A percentile compares a stretch with the other conserved stretches of the same genome.
Evolutionary conservation across 2,329 filamentous ascomycete species (phyloP).

Genomic region (Talaromyces funiculosus): DNA sequence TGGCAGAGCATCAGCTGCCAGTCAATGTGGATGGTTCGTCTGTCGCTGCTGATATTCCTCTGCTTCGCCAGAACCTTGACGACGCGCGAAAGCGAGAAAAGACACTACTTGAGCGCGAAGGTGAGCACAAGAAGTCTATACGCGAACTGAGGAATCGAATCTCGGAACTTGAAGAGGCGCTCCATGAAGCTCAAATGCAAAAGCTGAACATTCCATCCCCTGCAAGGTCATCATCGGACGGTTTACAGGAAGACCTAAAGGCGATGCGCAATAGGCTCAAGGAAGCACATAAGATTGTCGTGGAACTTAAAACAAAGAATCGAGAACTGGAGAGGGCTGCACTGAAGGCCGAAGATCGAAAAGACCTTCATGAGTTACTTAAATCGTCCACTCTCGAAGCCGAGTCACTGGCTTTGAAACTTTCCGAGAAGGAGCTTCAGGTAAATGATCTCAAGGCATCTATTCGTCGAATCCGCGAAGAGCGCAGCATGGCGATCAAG

Average conservation of each 20-base stretch:
- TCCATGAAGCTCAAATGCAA: constrained; percentile 55
- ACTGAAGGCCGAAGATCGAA: constrained; percentile 38
- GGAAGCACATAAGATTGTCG: constrained; percentile 54
- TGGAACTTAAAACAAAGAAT: constrained; percentile 50
- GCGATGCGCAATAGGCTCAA: constrained; percentile 58
- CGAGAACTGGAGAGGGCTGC: constrained; percentile 49
- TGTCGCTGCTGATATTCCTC: constrained; percentile 48
- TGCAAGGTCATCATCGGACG: constrained; percentile 45
- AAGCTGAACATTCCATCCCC: constrained; percentile 50
- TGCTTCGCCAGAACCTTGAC: constrained; percentile 58
- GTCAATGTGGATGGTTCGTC: constrained; percentile 29
- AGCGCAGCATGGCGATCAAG: constrained; percentile 38
- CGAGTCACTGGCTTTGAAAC: constrained; percentile 66
- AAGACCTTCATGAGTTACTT: constrained; percentile 42
- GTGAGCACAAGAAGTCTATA: constrained; percentile 56
- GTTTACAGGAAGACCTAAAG: constrained; percentile 48
- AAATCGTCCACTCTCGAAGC: constrained; percentile 46
- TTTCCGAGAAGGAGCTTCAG: constrained; percentile 62
- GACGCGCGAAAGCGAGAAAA: constrained; percentile 62
- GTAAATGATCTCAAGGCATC: constrained; percentile 55
- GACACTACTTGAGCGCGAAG: constrained; percentile 60
- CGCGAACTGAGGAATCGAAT: constrained; percentile 61
- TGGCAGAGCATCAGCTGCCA: constrained; percentile 52
- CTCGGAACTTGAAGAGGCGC: constrained; percentile 60
- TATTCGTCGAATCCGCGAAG: constrained; percentile 56